Evolutionary conservation across 2,329 filamentous ascomycete species (phyloP).

Genomic region (Fusarium tuaranense): DNA sequence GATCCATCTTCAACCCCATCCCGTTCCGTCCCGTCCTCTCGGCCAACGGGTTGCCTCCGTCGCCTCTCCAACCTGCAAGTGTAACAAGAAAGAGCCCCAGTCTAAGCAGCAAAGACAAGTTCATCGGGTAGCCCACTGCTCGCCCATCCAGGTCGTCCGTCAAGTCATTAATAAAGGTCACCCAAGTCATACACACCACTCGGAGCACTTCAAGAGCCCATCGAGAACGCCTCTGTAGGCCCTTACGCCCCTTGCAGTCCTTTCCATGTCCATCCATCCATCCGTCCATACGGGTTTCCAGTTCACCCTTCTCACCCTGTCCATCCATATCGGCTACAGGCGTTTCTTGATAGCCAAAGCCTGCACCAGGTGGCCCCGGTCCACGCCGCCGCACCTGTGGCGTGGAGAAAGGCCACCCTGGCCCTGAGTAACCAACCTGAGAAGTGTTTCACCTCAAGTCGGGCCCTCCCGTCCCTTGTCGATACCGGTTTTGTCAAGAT

Average conservation of each 20-base stretch:
- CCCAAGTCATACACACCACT: slow-evolving; percentile 26
- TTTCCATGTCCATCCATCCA: slow-evolving; percentile 3
- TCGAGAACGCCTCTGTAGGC: neutral
- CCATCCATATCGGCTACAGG: neutral
- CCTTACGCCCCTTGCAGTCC: neutral
- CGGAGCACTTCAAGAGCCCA: neutral
- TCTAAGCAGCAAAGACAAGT: slow-evolving; percentile 40
- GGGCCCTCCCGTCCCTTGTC: slow-evolving; percentile 1
- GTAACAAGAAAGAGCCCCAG: slow-evolving; percentile 33
- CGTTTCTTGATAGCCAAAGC: neutral
- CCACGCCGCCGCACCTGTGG: neutral
- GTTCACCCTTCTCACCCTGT: neutral
- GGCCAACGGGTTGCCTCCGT: slow-evolving; percentile 36
- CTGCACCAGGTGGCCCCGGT: neutral
- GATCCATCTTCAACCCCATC: slow-evolving; percentile 7
- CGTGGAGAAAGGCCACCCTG: neutral
- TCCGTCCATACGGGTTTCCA: neutral
- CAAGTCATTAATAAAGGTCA: slow-evolving; percentile 35
- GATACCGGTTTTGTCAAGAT: neutral
- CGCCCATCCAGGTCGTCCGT: slow-evolving; percentile 28
- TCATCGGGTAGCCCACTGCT: slow-evolving; percentile 39
- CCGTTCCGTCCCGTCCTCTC: neutral
- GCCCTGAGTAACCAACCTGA: slow-evolving; percentile 5
- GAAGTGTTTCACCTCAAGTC: slow-evolving; percentile 19
- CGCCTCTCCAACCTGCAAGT: slow-evolving; percentile 24